Evolutionary conservation across 2,329 filamentous ascomycete species (phyloP).

Genomic region (Aureobasidium uvarum): DNA sequence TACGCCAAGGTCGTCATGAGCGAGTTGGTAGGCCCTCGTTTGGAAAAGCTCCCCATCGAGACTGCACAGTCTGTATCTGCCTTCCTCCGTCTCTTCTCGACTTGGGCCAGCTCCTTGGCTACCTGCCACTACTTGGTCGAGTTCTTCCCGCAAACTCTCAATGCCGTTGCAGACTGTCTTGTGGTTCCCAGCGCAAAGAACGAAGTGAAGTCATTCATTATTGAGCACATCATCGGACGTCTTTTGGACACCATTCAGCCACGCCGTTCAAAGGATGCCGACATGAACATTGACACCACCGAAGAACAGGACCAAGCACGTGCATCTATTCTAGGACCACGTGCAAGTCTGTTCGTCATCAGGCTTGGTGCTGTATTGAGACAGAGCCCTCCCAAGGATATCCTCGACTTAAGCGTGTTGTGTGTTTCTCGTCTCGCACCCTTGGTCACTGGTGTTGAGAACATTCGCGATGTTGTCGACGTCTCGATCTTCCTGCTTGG

Average conservation of each 20-base stretch:
- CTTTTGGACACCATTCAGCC: constrained; percentile 54
- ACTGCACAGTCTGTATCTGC: constrained; percentile 87
- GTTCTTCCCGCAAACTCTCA: constrained; percentile 60
- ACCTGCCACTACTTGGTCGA: constrained; percentile 68
- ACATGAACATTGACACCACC: constrained; percentile 13
- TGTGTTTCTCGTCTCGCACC: constrained; percentile 73
- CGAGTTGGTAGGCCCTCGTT: constrained; percentile 72
- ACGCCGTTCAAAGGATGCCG: constrained; percentile 46
- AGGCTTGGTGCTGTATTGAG: constrained; percentile 55
- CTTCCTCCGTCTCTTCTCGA: constrained; percentile 73
- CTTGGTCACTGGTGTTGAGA: constrained; percentile 64
- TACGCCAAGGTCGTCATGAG: constrained; percentile 70
- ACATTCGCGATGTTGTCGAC: constrained; percentile 73
- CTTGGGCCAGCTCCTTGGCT: constrained; percentile 69
- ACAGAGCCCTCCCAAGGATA: constrained; percentile 63
- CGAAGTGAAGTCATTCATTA: constrained; percentile 77
- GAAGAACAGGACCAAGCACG: constrained; percentile 52
- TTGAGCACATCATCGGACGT: constrained; percentile 69
- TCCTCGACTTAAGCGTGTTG: constrained; percentile 76
- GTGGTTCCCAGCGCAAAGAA: constrained; percentile 73
- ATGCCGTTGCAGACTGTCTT: constrained; percentile 70
- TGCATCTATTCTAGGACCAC: constrained; percentile 61
- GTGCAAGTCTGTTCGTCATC: constrained; percentile 64
- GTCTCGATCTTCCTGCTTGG: constrained; percentile 78
- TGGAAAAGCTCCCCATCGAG: constrained; percentile 76